Evolutionary conservation across 2,329 filamentous ascomycete genomes (phyloP).

Genomic region (Pseudonectria buxi): DNA sequence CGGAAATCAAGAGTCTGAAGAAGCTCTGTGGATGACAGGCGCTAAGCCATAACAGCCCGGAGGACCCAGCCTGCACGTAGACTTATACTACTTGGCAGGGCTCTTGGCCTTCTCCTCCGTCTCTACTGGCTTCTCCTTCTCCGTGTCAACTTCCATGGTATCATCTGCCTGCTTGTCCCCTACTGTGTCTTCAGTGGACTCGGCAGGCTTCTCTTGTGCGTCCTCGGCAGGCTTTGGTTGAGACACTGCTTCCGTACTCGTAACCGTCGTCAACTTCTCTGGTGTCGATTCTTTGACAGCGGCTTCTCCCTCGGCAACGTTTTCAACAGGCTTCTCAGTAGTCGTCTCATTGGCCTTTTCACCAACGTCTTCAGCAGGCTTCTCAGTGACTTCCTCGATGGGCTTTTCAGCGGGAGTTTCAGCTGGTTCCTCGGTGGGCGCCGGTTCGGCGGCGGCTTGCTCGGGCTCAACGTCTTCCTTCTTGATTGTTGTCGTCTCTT

Average conservation of each 20-base stretch:
- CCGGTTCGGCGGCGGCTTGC: conserved; percentile 6
- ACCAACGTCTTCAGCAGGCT: conserved; percentile 10
- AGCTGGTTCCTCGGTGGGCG: conserved; percentile 11
- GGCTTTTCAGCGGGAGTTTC: conserved; percentile 14
- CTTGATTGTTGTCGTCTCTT: conserved; percentile 18
- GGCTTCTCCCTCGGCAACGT: too few species aligned
- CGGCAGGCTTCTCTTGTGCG: conserved; percentile 14
- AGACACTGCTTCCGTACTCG: too few species aligned
- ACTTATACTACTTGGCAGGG: conserved; percentile 11
- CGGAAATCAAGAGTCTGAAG: background rate
- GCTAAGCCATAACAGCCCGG: conserved; percentile 10
- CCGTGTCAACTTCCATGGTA: too few species aligned
- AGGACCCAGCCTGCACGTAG: too few species aligned
- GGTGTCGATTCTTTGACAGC: too few species aligned
- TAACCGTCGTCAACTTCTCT: background rate
- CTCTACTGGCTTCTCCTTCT: background rate
- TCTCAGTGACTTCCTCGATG: conserved; percentile 8
- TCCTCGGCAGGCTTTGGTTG: conserved; percentile 3
- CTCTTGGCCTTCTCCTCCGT: conserved; percentile 15
- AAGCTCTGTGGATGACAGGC: conserved; percentile 6
- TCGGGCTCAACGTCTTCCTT: conserved; percentile 18
- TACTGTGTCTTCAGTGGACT: conserved; percentile 11
- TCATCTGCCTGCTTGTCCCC: background rate
- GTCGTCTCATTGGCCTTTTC: conserved; percentile 16
- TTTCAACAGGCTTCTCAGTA: conserved; percentile 4